phyloP scores from a whole-genome alignment of 1,284 basidiomycete species.

The Melampsora abietis-canadensis region DNA sequence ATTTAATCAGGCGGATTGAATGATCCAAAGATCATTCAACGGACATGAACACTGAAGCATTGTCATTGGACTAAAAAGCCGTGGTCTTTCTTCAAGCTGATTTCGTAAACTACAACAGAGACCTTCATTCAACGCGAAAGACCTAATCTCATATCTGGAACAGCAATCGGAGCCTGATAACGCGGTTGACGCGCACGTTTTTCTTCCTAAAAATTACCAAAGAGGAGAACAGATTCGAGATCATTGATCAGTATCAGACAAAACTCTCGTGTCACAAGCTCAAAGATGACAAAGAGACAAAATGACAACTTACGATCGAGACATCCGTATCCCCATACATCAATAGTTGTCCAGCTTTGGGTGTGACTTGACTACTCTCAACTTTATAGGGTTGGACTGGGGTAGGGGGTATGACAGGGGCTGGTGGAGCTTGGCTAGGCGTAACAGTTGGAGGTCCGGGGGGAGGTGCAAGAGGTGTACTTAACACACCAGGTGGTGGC shows the following conservation, averaged over 20 bases:
- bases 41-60: too few species aligned
- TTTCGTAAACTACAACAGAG: too few species aligned
- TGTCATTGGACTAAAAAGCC: too few species aligned
- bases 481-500: neutral
- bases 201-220: conserved; percentile 63
- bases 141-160: conserved; percentile 44
- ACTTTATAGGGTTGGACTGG: conserved; percentile 60
- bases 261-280: neutral
- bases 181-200: conserved; percentile 69
- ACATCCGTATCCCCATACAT: conserved; percentile 74
- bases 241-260: neutral
- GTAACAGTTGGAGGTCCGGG: conserved; percentile 17
- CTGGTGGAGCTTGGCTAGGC: conserved; percentile 13
- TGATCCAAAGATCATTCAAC: too few species aligned
- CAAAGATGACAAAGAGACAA: neutral
- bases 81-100: too few species aligned
- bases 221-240: neutral
- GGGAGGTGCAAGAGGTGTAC: conserved; percentile 15
- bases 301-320: conserved; percentile 61
- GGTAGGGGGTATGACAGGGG: conserved; percentile 11
- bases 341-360: conserved; percentile 72
- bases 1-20: too few species aligned
- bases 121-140: neutral
- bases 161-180: conserved; percentile 63
- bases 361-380: conserved; percentile 58